phyloP scores from a whole-genome alignment of 352 stramenopile genomes.

The Thalassiosira oceanica region DNA sequence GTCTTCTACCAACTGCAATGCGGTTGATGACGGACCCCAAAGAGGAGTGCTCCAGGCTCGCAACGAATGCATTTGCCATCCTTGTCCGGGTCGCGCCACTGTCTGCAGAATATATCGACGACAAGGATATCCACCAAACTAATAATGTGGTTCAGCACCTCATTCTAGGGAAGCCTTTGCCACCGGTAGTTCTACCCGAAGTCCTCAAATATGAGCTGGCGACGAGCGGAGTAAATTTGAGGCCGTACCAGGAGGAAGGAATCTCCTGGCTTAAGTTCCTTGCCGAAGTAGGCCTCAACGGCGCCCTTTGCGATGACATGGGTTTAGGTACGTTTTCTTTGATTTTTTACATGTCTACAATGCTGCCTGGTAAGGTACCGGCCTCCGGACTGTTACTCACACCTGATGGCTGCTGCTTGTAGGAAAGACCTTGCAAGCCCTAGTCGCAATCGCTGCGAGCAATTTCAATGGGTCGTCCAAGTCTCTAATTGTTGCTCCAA shows the following conservation, averaged over 20 bases:
- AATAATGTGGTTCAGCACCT: conserved; percentile 77
- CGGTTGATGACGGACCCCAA: conserved; percentile 71
- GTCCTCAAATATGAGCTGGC: conserved; percentile 40
- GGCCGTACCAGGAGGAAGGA: conserved; percentile 79
- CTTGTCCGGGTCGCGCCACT: conserved; percentile 74
- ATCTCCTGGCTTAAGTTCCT: conserved; percentile 81
- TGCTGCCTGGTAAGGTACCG: neutral
- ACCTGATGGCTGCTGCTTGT: no score
- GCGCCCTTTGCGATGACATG: conserved; percentile 79
- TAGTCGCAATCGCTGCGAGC: conserved; percentile 61
- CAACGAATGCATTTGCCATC: conserved; percentile 68
- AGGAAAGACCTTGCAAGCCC: conserved; percentile 92
- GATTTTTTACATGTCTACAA: conserved; percentile 11
- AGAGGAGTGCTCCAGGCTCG: conserved; percentile 54
- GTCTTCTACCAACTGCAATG: conserved; percentile 70
- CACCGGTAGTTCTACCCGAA: conserved; percentile 50
- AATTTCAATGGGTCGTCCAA: conserved; percentile 26
- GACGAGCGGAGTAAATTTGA: conserved; percentile 42
- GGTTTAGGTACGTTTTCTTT: conserved; percentile 17
- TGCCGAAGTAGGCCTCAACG: conserved; percentile 66
- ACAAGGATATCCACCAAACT: conserved; percentile 4
- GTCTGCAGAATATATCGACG: conserved; percentile 23
- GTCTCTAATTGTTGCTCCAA: conserved; percentile 91
- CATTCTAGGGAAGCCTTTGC: conserved; percentile 76
- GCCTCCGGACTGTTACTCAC: no score